Percentiles rank a stretch among this genome's conserved stretches.
phyloP scores from a whole-genome alignment of 768 basidiomycete species.

The Tephrocybe rancida region DNA sequence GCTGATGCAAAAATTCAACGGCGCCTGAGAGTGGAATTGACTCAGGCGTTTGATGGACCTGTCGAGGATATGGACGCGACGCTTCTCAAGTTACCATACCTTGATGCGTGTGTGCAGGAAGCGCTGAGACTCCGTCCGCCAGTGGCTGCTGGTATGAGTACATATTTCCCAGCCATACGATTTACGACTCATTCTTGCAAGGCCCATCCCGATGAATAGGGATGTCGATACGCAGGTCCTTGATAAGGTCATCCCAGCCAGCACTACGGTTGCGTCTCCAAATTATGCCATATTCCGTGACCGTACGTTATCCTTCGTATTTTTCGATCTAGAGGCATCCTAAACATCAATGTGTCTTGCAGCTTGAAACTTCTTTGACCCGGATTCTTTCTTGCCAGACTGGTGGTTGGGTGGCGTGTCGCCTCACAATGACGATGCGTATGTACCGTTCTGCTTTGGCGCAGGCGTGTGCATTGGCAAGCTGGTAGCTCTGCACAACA shows the following conservation, averaged over 20 bases:
- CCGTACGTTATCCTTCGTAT: slow-evolving; percentile 8
- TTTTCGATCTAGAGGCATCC: background rate
- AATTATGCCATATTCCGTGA: slow-evolving; percentile 18
- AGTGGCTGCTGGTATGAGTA: slow-evolving; percentile 20
- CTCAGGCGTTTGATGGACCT: background rate
- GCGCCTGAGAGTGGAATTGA: slow-evolving; percentile 17
- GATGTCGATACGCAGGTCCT: slow-evolving; percentile 5
- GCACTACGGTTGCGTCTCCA: slow-evolving; percentile 17
- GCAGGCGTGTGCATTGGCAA: slow-evolving; percentile 26
- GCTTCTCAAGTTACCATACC: slow-evolving; percentile 19
- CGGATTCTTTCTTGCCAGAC: slow-evolving; percentile 23
- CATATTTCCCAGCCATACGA: no score
- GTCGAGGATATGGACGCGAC: slow-evolving; percentile 16
- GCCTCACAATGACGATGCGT: slow-evolving; percentile 16
- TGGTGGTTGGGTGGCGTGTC: slow-evolving; percentile 16
- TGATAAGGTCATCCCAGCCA: slow-evolving; percentile 8
- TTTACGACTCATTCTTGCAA: background rate
- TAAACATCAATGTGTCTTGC: background rate
- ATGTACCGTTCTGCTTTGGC: slow-evolving; percentile 23
- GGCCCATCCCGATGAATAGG: slow-evolving; percentile 18
- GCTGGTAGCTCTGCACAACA: slow-evolving; percentile 26
- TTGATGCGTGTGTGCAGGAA: slow-evolving; percentile 28
- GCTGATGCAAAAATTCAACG: slow-evolving; percentile 6
- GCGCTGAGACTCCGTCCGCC: slow-evolving; percentile 24
- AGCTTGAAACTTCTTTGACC: slow-evolving; percentile 21